A percentile compares a stretch with the other conserved stretches of the same genome.
Conservation (phyloP, 2,329 filamentous ascomycete genomes). For the Venturia oleaginea region DNA sequence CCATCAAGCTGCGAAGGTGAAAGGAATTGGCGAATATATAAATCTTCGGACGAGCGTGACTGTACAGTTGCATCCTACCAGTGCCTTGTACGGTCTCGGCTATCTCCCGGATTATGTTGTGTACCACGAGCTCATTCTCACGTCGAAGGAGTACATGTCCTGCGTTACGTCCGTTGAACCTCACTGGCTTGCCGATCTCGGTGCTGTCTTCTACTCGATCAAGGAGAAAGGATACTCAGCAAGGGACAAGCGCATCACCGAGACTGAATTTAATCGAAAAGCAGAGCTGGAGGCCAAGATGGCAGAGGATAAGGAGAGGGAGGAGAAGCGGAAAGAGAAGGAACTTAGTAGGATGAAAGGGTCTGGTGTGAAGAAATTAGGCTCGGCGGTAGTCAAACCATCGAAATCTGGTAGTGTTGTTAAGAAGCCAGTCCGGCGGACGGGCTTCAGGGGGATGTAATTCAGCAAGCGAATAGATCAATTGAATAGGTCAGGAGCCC, state of each 20-base stretch:
- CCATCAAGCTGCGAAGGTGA: constrained; percentile 91
- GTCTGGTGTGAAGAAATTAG: constrained; percentile 1
- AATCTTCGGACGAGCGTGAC: constrained; percentile 92
- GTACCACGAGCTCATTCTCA: constrained; percentile 96
- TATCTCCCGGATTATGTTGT: constrained; percentile 95
- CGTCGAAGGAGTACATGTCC: constrained; percentile 95
- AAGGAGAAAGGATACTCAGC: constrained; percentile 96
- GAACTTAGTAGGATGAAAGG: constrained; percentile 20
- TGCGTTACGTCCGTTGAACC: constrained; percentile 94
- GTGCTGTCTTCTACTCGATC: constrained; percentile 93
- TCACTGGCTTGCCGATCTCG: constrained; percentile 92
- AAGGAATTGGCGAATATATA: constrained; percentile 94
- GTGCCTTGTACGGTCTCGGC: constrained; percentile 81
- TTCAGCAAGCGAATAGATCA: neutral
- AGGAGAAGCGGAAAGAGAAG: constrained; percentile 44
- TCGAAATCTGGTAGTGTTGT: neutral
- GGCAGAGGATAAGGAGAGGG: constrained; percentile 69
- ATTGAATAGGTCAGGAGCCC: neutral
- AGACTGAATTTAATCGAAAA: constrained; percentile 83
- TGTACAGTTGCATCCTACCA: constrained; percentile 90
- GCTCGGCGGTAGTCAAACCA: neutral
- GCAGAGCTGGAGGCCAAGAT: constrained; percentile 93
- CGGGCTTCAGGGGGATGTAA: neutral
- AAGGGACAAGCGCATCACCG: constrained; percentile 74
- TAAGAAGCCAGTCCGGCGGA: neutral